These are phyloP conservation scores for Rhamnella rubrinervis DNA, from an alignment of 331 rosid genomes.

Conservation along the genomic window DNA sequence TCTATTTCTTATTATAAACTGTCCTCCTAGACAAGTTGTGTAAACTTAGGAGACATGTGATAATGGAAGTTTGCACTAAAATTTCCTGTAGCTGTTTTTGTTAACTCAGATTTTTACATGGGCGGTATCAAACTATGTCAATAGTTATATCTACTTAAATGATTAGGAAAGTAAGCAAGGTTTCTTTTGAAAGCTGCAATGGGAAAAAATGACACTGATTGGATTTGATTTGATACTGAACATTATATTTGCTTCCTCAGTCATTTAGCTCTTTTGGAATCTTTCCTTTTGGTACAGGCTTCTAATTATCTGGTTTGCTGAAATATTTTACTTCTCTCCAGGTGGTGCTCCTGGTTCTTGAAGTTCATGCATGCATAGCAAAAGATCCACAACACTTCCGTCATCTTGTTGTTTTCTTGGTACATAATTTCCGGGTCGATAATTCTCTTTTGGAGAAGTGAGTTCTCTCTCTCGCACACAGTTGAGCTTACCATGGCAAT, in stretches of 20 bases:
- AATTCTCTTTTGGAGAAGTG: slow-evolving; percentile 93
- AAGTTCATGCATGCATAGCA: slow-evolving; percentile 94
- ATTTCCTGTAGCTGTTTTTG: no score
- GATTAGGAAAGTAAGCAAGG: background rate
- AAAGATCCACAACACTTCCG: slow-evolving; percentile 76
- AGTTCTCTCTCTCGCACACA: slow-evolving; percentile 10
- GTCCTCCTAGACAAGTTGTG: no score
- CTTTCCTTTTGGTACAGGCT: background rate
- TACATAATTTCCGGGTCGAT: slow-evolving; percentile 70
- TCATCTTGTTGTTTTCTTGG: slow-evolving; percentile 80
- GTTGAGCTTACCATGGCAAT: slow-evolving; percentile 11
- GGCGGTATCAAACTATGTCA: no score
- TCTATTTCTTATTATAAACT: no score
- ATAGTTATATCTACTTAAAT: no score
- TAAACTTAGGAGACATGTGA: no score
- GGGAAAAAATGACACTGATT: background rate
- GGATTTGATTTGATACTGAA: background rate
- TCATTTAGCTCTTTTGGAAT: background rate
- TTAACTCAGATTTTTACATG: no score
- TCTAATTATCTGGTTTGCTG: slow-evolving; percentile 13
- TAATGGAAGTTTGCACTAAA: no score
- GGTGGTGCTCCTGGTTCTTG: slow-evolving; percentile 98
- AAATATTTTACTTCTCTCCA: slow-evolving; percentile 31
- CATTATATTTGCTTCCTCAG: background rate
- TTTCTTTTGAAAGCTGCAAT: background rate